Evolutionary conservation across 768 basidiomycete genomes (phyloP).

Genomic region (Scleroderma citrinum): DNA sequence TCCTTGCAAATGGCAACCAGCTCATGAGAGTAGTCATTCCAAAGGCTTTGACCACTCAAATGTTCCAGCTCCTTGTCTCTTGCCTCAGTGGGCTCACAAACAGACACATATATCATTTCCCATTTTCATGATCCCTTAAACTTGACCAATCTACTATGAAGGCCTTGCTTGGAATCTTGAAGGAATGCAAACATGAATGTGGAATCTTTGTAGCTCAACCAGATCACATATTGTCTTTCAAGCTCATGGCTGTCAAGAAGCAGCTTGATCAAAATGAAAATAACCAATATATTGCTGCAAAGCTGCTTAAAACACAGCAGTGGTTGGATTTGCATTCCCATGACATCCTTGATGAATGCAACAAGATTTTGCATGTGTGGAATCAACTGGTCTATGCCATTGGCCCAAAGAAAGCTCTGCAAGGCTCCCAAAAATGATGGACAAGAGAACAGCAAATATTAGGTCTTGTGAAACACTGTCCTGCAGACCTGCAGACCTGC

Average conservation of each 20-base stretch:
- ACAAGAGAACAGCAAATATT: slow-evolving; percentile 27
- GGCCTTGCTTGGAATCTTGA: slow-evolving; percentile 2
- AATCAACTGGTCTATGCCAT: slow-evolving; percentile 35
- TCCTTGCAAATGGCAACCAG: slow-evolving; percentile 17
- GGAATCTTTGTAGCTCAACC: slow-evolving; percentile 26
- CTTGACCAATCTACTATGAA: not conserved
- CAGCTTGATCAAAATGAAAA: not conserved
- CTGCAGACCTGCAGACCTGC: slow-evolving; percentile 2
- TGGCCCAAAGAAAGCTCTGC: slow-evolving; percentile 22
- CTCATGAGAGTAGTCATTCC: slow-evolving; percentile 24
- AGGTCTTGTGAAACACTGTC: slow-evolving; percentile 15
- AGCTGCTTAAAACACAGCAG: slow-evolving; percentile 7
- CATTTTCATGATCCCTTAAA: slow-evolving; percentile 18
- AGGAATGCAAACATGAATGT: slow-evolving; percentile 11
- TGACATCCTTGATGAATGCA: slow-evolving; percentile 43
- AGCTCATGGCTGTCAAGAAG: slow-evolving; percentile 17
- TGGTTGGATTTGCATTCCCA: slow-evolving; percentile 22
- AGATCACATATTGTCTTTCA: slow-evolving; percentile 27
- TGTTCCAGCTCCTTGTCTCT: slow-evolving; percentile 22
- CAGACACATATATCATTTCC: slow-evolving; percentile 23
- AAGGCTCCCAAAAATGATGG: slow-evolving; percentile 33
- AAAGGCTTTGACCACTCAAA: slow-evolving; percentile 22
- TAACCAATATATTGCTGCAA: not conserved
- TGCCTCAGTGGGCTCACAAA: slow-evolving; percentile 23
- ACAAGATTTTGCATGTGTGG: slow-evolving; percentile 32